Evolutionary conservation across 805 yeast species (phyloP).

Genomic region (Metahyphopichia silvanorum): DNA sequence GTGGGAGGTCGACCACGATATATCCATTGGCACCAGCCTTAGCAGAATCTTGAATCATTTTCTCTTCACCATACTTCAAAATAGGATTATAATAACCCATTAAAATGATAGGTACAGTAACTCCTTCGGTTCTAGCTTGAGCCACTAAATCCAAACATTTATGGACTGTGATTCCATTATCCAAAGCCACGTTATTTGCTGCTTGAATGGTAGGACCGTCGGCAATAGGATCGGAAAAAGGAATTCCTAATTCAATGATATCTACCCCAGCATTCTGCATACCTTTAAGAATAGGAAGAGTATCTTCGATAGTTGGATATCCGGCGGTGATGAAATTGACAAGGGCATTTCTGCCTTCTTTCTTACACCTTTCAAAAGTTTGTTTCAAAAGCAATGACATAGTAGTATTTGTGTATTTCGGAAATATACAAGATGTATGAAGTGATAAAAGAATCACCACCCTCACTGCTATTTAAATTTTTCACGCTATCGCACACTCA

Average conservation of each 20-base stretch:
- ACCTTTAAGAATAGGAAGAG: constrained; percentile 80
- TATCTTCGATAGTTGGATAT: constrained; percentile 82
- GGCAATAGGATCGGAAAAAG: constrained; percentile 97
- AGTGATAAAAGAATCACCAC: neutral
- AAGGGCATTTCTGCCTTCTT: constrained; percentile 77
- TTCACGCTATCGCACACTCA: neutral
- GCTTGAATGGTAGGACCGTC: constrained; percentile 97
- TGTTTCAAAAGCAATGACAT: constrained; percentile 58
- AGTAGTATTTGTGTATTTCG: constrained; percentile 1
- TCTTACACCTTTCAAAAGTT: constrained; percentile 57
- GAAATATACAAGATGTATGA: neutral
- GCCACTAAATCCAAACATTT: constrained; percentile 68
- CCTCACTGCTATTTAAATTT: neutral
- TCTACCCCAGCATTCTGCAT: constrained; percentile 96
- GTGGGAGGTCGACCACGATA: constrained; percentile 93
- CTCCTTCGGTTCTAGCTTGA: constrained; percentile 77
- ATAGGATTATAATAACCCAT: constrained; percentile 99
- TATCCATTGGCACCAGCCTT: constrained; percentile 93
- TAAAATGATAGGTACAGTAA: constrained; percentile 81
- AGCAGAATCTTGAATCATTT: constrained; percentile 73
- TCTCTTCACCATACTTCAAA: constrained; percentile 82
- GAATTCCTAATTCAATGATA: constrained; percentile 90
- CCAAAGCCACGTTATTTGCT: constrained; percentile 78
- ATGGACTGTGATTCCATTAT: constrained; percentile 74
- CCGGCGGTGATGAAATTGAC: constrained; percentile 95